phyloP scores from a whole-genome alignment of 2,329 filamentous ascomycete genomes.

The Fusarium secorum region DNA sequence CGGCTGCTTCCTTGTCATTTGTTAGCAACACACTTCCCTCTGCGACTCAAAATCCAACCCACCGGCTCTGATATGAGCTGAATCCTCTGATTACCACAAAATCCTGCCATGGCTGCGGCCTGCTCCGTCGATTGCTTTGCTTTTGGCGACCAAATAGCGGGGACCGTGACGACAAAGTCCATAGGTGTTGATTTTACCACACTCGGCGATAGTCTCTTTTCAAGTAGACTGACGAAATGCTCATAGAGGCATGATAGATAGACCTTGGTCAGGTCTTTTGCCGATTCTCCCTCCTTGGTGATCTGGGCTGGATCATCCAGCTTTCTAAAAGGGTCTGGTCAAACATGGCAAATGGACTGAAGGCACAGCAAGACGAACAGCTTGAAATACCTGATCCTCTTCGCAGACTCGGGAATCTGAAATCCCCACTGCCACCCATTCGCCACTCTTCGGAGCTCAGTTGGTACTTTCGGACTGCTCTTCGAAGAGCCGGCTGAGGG shows the following conservation, averaged over 20 bases:
- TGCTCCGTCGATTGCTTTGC: constrained; percentile 60
- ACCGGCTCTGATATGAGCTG: constrained; percentile 59
- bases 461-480: constrained; percentile 57
- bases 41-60: constrained; percentile 11
- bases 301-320: constrained; percentile 46
- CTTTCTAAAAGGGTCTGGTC: constrained; percentile 42
- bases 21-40: constrained; percentile 18
- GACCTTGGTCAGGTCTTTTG: constrained; percentile 48
- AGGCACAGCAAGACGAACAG: constrained; percentile 48
- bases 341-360: constrained; percentile 5
- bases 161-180: constrained; percentile 65
- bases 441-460: constrained; percentile 54
- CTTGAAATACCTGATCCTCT: constrained; percentile 56
- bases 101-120: constrained; percentile 50
- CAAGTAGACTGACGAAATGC: constrained; percentile 56
- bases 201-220: constrained; percentile 51
- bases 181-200: constrained; percentile 55
- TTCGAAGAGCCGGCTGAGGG: constrained; percentile 47
- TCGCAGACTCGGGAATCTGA: constrained; percentile 53
- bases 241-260: constrained; percentile 59
- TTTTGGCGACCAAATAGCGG: constrained; percentile 65
- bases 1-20: constrained; percentile 55
- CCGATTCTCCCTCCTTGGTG: constrained; percentile 47
- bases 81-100: constrained; percentile 53
- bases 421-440: constrained; percentile 59